These are phyloP conservation scores for Westerdykella sp. DNA, from an alignment of 2,329 filamentous ascomycete species.

Conservation along the genomic window DNA sequence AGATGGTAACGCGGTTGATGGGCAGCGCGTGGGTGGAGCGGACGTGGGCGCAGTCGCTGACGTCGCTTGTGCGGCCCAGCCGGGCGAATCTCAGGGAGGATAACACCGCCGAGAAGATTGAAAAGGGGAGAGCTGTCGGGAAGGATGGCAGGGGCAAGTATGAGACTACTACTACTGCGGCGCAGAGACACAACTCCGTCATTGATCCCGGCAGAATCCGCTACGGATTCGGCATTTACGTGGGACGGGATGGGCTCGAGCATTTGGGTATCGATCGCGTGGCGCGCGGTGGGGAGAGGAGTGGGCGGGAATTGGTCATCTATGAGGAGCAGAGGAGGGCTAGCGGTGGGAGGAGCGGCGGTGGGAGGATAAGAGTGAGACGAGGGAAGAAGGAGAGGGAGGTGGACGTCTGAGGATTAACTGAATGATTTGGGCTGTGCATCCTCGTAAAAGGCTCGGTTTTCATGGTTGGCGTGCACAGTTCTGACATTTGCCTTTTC, in stretches of 20 bases:
- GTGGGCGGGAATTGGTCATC: constrained; percentile 31
- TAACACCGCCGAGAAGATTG: constrained; percentile 11
- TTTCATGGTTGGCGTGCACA: no score
- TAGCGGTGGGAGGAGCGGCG: constrained; percentile 10
- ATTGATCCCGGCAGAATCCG: constrained; percentile 29
- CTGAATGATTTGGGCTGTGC: no score
- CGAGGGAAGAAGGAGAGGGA: no score
- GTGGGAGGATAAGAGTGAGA: no score
- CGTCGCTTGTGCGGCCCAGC: constrained; percentile 24
- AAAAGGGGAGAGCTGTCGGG: not conserved
- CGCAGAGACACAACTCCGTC: constrained; percentile 25
- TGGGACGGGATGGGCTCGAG: constrained; percentile 54
- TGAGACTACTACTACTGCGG: not conserved
- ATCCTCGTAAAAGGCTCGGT: no score
- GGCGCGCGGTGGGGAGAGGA: constrained; percentile 30
- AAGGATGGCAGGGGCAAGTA: not conserved
- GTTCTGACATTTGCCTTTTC: no score
- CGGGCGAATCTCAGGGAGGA: constrained; percentile 24
- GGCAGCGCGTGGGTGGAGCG: constrained; percentile 46
- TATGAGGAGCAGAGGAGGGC: constrained; percentile 31
- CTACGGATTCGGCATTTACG: constrained; percentile 54
- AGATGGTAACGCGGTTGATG: constrained; percentile 64
- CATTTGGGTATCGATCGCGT: constrained; percentile 56
- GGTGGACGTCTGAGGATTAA: no score
- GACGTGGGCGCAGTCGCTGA: constrained; percentile 22